phyloP scores from a whole-genome alignment of 2,329 filamentous ascomycete genomes.

The Sporothrix curviconia region DNA sequence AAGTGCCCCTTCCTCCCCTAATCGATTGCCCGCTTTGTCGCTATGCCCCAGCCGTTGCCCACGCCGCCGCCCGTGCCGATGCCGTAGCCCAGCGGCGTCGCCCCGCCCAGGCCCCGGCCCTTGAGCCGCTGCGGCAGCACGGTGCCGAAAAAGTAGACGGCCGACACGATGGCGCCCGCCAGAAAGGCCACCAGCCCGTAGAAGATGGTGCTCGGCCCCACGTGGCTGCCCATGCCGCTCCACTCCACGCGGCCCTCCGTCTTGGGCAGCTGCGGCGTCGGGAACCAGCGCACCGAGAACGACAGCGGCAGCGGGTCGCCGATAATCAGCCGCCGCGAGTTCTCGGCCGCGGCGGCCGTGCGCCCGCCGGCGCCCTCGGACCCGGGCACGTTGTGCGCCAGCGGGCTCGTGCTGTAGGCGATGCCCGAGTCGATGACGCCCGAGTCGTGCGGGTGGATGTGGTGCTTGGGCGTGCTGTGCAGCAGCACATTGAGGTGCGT shows the following conservation, averaged over 20 bases:
- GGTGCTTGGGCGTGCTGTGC: slow-evolving; percentile 60
- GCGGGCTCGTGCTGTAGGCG: slow-evolving; percentile 75
- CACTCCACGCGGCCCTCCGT: slow-evolving; percentile 60
- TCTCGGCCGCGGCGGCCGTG: neutral
- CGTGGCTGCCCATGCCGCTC: slow-evolving; percentile 57
- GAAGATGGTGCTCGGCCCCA: slow-evolving; percentile 58
- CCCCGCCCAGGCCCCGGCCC: slow-evolving; percentile 46
- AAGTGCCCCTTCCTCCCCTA: neutral
- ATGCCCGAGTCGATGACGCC: slow-evolving; percentile 82
- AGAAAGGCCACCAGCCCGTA: slow-evolving; percentile 55
- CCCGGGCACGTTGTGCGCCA: slow-evolving; percentile 44
- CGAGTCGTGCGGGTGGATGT: slow-evolving; percentile 56
- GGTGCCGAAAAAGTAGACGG: slow-evolving; percentile 55
- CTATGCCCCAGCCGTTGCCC: slow-evolving; percentile 53
- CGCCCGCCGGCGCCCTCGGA: neutral
- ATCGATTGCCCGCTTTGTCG: slow-evolving; percentile 42
- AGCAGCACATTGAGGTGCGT: slow-evolving; percentile 85
- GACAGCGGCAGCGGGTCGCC: slow-evolving; percentile 74
- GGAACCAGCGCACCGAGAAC: slow-evolving; percentile 84
- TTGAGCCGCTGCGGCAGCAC: slow-evolving; percentile 49
- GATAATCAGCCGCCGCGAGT: slow-evolving; percentile 65
- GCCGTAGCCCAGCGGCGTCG: slow-evolving; percentile 52
- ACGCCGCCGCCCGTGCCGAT: slow-evolving; percentile 38
- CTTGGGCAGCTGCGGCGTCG: slow-evolving; percentile 62
- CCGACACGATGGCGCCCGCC: slow-evolving; percentile 47